These are phyloP conservation scores for Colletotrichum sp. DNA, from an alignment of 2,329 filamentous ascomycete genomes.

Conservation along the genomic window DNA sequence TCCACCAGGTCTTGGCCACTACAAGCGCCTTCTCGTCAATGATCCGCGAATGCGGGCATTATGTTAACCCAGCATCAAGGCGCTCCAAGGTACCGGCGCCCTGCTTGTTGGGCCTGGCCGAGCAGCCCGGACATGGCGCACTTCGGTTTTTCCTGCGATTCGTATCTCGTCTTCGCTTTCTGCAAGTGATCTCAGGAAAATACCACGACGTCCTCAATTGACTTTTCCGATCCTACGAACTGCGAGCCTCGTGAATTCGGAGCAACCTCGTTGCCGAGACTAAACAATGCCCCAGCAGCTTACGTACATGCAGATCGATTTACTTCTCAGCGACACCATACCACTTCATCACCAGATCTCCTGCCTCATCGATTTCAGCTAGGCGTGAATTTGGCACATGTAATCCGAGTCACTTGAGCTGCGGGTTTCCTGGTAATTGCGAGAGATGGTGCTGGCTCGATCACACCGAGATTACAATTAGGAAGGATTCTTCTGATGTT, in stretches of 20 bases:
- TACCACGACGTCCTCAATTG: background rate
- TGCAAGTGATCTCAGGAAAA: background rate
- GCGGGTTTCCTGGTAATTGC: background rate
- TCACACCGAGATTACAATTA: background rate
- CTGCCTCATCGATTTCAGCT: background rate
- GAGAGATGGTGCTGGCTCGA: background rate
- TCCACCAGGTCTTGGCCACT: background rate
- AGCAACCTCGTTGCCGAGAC: background rate
- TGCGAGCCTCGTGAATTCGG: background rate
- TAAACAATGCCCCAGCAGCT: background rate
- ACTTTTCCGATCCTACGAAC: background rate
- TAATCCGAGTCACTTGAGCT: background rate
- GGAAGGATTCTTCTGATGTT: background rate
- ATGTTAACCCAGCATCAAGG: background rate
- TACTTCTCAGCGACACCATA: background rate
- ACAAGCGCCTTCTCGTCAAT: background rate
- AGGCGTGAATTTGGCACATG: background rate
- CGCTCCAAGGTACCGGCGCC: background rate
- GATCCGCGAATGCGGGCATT: background rate
- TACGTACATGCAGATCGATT: background rate
- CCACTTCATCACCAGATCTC: background rate
- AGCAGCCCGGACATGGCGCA: background rate
- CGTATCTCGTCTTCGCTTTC: background rate
- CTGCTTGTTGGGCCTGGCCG: background rate
- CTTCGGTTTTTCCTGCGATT: background rate